Evolutionary conservation across 164 flowering plant species (phyloP).

Genomic region (Stephania japonica): DNA sequence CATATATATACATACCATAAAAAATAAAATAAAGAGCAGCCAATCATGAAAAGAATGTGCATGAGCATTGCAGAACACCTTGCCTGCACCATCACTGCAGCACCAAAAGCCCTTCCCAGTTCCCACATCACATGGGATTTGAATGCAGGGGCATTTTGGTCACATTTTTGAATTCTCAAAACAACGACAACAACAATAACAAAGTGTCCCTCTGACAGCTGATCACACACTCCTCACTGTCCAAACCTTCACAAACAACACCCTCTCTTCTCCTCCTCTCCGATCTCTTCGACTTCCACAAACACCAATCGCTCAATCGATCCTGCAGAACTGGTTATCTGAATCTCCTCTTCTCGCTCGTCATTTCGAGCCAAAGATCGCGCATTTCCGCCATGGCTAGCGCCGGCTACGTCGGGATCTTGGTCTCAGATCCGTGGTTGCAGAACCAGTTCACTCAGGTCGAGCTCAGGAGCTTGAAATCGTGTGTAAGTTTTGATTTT

Average conservation of each 20-base stretch:
- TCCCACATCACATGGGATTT: not conserved
- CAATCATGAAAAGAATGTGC: no score
- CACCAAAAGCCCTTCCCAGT: not conserved
- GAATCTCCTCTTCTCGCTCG: not conserved
- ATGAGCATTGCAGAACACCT: not conserved
- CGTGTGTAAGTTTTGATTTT: constrained; percentile 33
- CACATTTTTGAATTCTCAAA: constrained; percentile 43
- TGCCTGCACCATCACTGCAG: not conserved
- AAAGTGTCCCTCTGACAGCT: not conserved
- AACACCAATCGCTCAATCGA: not conserved
- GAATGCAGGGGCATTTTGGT: constrained; percentile 27
- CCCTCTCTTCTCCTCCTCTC: not conserved
- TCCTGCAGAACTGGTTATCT: not conserved
- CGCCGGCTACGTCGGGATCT: constrained; percentile 50
- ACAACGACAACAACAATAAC: no score
- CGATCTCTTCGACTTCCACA: not conserved
- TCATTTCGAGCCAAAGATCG: not conserved
- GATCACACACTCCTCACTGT: not conserved
- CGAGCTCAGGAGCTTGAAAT: constrained; percentile 57
- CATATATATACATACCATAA: no score
- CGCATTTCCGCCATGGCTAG: constrained; percentile 51
- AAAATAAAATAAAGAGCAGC: no score
- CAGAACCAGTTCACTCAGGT: constrained; percentile 82
- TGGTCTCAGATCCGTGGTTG: constrained; percentile 74
- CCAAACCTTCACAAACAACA: no score